Base-by-base conservation (phyloP, 176 grass and related monocot species). In the Triticum monococcum region DNA sequence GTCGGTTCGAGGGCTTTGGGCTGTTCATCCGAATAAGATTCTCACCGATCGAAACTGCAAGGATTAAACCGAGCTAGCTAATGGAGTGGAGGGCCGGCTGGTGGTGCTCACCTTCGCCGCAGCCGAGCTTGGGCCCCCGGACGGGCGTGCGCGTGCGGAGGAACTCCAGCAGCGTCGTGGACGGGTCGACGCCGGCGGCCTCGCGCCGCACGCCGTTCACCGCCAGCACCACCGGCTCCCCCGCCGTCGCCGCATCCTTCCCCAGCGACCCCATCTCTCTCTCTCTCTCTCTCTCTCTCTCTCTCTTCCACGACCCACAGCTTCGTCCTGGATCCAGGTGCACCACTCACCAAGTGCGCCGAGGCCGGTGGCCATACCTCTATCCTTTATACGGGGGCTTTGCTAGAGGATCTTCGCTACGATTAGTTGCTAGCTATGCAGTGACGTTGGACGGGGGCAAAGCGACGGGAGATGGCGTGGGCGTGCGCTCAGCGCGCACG, bases 71-170 rank as follows among this genome's bases (percentile, higher is more conserved):
- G 0, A 22, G 56, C 18, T 8, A 59, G 56, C 7, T 59, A 22
- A 22, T 22, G 56, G 20, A 59, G 9, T 59, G 56, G 56, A 22
- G 46, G 16, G 46, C 13, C 46, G 4, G 46, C 0, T 50, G 13
- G 46, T 1, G 4, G 22, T 61, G 59, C 23, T 56, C 1, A 64
- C 94, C 94, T 88, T 96, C 91, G 24, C 91, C 94, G 85, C 94
- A 96, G 41, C 91, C 91, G 43, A 96, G 94, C 94, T 96, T 96
- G 71, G 94, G 87, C 1, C 91, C 94, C 10, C 71, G 68, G 82
- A 86, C 90, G 18, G 81, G 83, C 3, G 94, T 91, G 17, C 3
- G 89, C 4, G 85, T 93, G 64, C 94, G 83, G 18, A 96, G 86
- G 79, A 93, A 96, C 89, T 91, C 87, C 11, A 96, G 89, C 82